Conservation (phyloP, 306 rosid species). For the Ceratonia siliqua region DNA sequence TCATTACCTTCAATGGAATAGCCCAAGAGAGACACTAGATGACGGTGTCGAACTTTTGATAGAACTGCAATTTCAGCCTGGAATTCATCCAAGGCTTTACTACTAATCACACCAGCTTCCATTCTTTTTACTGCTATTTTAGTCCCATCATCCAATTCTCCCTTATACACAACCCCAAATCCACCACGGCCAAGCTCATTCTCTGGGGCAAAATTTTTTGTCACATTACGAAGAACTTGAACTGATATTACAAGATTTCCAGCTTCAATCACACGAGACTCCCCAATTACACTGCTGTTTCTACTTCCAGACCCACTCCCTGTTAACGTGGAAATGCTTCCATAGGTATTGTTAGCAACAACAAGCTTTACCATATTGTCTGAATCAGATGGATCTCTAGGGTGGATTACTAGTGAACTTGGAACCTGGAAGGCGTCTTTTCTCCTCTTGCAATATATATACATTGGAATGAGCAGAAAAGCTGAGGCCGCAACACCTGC, state of each 20-base stretch:
- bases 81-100: conserved; percentile 91
- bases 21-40: conserved; percentile 90
- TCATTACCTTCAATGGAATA: conserved; percentile 76
- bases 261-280: conserved; percentile 84
- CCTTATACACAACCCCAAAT: conserved; percentile 92
- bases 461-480: conserved; percentile 70
- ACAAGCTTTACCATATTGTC: conserved; percentile 67
- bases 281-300: conserved; percentile 63
- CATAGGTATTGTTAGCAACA: conserved; percentile 58
- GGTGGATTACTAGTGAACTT: conserved; percentile 77
- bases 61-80: conserved; percentile 95
- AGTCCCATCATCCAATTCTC: conserved; percentile 95
- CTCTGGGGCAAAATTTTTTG: conserved; percentile 84
- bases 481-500: conserved; percentile 75
- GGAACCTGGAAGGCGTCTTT: conserved; percentile 49
- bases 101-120: conserved; percentile 81
- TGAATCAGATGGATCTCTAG: conserved; percentile 86
- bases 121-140: conserved; percentile 92
- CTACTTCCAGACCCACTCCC: conserved; percentile 73
- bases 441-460: conserved; percentile 63
- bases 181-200: conserved; percentile 99
- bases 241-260: conserved; percentile 90
- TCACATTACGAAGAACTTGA: conserved; percentile 84
- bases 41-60: conserved; percentile 95
- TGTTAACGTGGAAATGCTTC: conserved; percentile 54